Conservation (phyloP, 2,329 filamentous ascomycete genomes). For the Coccinonectria pachysandricola region DNA sequence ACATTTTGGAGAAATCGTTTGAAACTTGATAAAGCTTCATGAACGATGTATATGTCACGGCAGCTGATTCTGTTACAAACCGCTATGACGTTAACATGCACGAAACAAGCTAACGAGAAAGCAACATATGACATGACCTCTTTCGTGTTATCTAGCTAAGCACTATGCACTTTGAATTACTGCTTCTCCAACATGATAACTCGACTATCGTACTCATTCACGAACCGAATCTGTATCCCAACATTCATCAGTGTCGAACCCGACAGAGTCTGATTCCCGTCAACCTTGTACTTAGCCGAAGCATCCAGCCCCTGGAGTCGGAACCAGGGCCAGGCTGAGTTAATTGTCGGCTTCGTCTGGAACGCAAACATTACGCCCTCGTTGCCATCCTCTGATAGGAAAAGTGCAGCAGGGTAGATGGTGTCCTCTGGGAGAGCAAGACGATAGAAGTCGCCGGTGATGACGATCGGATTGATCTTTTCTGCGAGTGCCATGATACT, state of each 20-base stretch:
- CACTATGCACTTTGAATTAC: too few species aligned
- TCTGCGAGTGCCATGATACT: conserved; percentile 43
- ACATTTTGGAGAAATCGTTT: too few species aligned
- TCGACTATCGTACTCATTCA: conserved; percentile 45
- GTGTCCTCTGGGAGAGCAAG: conserved; percentile 46
- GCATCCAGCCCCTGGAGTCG: conserved; percentile 47
- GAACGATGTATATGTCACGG: too few species aligned
- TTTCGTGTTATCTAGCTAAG: too few species aligned
- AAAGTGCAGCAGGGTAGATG: conserved; percentile 53
- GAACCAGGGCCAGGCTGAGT: conserved; percentile 45
- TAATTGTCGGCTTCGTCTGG: conserved; percentile 38
- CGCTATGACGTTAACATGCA: too few species aligned
- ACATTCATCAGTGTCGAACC: conserved; percentile 53
- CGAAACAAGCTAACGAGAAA: too few species aligned
- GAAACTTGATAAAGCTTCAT: too few species aligned
- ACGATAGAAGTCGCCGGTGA: conserved; percentile 49
- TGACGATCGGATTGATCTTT: conserved; percentile 47
- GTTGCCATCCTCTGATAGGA: conserved; percentile 40
- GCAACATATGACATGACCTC: too few species aligned
- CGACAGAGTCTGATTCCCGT: conserved; percentile 40
- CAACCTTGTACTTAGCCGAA: conserved; percentile 40
- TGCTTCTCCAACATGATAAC: conserved; percentile 45
- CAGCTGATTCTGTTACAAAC: too few species aligned
- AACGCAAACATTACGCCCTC: conserved; percentile 49
- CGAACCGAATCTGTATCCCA: conserved; percentile 44